These are phyloP conservation scores for Trypanosoma lewisi DNA, from an alignment of 208 protist species.

Conservation along the genomic window DNA sequence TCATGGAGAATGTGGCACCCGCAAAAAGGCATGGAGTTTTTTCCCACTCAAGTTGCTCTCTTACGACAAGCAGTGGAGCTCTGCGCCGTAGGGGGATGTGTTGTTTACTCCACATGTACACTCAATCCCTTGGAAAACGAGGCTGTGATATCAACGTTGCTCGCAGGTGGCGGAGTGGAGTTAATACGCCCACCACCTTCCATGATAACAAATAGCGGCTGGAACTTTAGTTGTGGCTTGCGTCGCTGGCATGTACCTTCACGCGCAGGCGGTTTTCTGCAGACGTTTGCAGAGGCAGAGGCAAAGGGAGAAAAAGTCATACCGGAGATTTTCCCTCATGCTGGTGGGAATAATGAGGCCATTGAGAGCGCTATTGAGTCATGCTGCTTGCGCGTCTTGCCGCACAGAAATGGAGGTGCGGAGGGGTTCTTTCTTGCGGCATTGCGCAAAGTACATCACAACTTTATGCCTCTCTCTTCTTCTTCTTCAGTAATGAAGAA, in stretches of 20 bases:
- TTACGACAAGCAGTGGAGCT: conserved; percentile 64
- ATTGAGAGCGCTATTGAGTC: conserved; percentile 8
- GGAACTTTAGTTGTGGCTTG: conserved; percentile 41
- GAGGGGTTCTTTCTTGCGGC: conserved; percentile 82
- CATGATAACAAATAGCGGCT: conserved; percentile 6
- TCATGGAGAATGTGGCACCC: conserved; percentile 88
- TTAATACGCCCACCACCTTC: conserved; percentile 37
- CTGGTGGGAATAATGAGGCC: not conserved
- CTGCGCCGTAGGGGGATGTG: conserved; percentile 62
- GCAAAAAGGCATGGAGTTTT: conserved; percentile 49
- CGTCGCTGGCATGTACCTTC: conserved; percentile 63
- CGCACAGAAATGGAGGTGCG: conserved; percentile 48
- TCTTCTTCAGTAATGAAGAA: not conserved
- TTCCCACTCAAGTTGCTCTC: conserved; percentile 69
- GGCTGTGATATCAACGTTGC: conserved; percentile 87
- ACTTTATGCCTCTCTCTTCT: not conserved
- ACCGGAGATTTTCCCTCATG: conserved; percentile 41
- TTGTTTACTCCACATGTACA: conserved; percentile 96
- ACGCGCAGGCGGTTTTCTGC: conserved; percentile 49
- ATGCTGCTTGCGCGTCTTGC: conserved; percentile 66
- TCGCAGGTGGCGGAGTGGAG: conserved; percentile 48
- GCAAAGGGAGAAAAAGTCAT: conserved; percentile 33
- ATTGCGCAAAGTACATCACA: conserved; percentile 26
- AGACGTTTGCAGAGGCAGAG: conserved; percentile 33
- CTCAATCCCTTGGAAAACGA: conserved; percentile 97